Evolutionary conservation across 257 asterid species (phyloP), one percentile per base, ranked within the genome.

Genomic region (Nicotiana attenuata): DNA sequence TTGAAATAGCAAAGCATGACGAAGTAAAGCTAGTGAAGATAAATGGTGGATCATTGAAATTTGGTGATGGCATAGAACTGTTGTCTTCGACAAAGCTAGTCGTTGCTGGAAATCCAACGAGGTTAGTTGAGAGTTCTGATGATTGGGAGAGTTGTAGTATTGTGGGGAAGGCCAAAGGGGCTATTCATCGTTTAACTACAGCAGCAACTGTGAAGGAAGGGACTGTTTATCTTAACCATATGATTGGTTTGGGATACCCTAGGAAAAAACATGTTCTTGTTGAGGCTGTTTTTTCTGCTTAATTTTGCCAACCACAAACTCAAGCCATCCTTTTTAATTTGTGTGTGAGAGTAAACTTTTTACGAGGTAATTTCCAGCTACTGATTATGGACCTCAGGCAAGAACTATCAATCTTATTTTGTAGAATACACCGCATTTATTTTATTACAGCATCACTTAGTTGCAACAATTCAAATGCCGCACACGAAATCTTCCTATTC

Each of bases 221-320:
- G 11, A 94, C 89, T 87, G 93, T 89, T 50, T 96, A 96, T 65
- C 52, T 96, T 52, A 94, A 87, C 83, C 99, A 94, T 80, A 10
- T 96, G n/a, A 19, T 94, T 83, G 98, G 98, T 28, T 82, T 96
- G 85, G 99, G 99, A 33, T 96, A 92, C 68, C 98, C 99, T 15
- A 91, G 82, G 86, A 92, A 81, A 86, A 94, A 92, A 82, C 99
- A 96, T 87, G 82, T 92, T 53, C 93, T 96, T 24, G 80, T 89
- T 80, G 98, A 96, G 87, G 98, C 98, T 61, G 87, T 85, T 69
- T 96, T 96, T 82, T 82, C 88, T 77, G 57, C 80, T 38, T 81
- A 75, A 56, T 14, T 50, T 52, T 52, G 14, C 57, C 57, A 52
- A 17, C 57, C 57, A 52, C 57, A 52, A 50, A 50, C 15, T 10